A percentile compares a stretch with the other conserved stretches of the same genome.
Conservation (phyloP, 1,284 basidiomycete genomes). For the Ceratobasidium papillatum region DNA sequence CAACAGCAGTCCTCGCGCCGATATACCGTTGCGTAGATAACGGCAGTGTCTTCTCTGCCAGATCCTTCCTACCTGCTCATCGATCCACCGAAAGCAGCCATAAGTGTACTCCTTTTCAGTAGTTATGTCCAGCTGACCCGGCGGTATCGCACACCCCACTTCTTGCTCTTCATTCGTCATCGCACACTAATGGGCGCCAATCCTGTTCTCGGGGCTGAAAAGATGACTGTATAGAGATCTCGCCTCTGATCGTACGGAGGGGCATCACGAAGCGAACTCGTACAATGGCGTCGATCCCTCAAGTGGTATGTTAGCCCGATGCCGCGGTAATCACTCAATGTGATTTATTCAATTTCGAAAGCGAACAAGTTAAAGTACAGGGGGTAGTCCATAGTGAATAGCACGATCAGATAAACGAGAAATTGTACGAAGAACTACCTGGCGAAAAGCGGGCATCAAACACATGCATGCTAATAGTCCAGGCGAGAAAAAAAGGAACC, state of each 20-base stretch:
- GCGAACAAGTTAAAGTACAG: not conserved
- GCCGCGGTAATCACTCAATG: not conserved
- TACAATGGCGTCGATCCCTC: not conserved
- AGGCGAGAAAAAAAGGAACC: not conserved
- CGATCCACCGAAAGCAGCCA: not conserved
- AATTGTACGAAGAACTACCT: not conserved
- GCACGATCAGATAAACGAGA: conserved; percentile 6
- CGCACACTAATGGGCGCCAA: not conserved
- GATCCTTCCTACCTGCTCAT: not conserved
- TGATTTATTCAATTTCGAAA: not conserved
- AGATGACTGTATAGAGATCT: not conserved
- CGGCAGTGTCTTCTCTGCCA: not conserved
- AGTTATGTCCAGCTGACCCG: not conserved
- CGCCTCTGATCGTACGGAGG: not conserved
- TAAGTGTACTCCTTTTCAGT: not conserved
- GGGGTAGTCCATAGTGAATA: not conserved
- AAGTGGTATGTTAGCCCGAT: not conserved
- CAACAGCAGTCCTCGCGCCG: not conserved
- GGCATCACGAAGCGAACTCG: not conserved
- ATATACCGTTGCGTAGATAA: not conserved
- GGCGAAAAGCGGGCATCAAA: not conserved
- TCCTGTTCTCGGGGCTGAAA: not conserved
- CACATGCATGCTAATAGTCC: not conserved
- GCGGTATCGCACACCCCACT: not conserved
- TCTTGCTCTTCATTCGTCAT: conserved; percentile 6